Percentiles rank a stretch among this genome's conserved stretches.
These are phyloP conservation scores for Chlorencoelia australis DNA, from an alignment of 2,329 filamentous ascomycete genomes.

Conservation along the genomic window DNA sequence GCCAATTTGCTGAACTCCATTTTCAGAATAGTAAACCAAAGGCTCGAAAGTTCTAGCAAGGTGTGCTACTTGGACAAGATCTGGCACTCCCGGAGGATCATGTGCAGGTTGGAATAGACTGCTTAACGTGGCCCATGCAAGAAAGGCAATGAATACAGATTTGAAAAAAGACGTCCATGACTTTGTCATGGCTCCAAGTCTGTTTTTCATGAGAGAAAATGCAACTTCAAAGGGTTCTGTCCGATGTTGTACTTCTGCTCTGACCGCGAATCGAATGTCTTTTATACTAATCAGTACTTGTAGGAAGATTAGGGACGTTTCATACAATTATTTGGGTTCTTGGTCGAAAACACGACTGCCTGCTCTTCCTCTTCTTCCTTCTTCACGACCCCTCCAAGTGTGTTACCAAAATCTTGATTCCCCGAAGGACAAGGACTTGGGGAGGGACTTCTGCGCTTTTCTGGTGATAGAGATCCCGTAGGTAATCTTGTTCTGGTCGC, in stretches of 20 bases:
- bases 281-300: constrained; percentile 17
- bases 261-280: constrained; percentile 84
- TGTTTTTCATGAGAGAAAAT: constrained; percentile 51
- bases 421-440: constrained; percentile 32
- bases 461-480: constrained; percentile 42
- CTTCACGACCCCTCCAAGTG: constrained; percentile 28
- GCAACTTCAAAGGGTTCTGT: constrained; percentile 73
- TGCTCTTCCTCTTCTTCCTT: constrained; percentile 16
- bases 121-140: constrained; percentile 56
- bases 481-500: constrained; percentile 32
- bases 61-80: constrained; percentile 82
- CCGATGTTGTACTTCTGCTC: constrained; percentile 79
- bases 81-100: constrained; percentile 59
- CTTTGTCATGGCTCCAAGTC: constrained; percentile 50
- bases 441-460: constrained; percentile 46
- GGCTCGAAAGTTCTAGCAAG: constrained; percentile 89
- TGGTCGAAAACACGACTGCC: constrained; percentile 14
- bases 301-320: constrained; percentile 10
- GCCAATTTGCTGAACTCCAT: constrained; percentile 74
- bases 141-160: constrained; percentile 48
- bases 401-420: constrained; percentile 28
- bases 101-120: constrained; percentile 59
- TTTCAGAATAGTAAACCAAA: constrained; percentile 88
- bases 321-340: constrained; percentile 41
- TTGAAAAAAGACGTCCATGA: constrained; percentile 60